These are phyloP conservation scores for Ganoderma leucocontextum DNA, from an alignment of 1,284 basidiomycete species.

Conservation along the genomic window DNA sequence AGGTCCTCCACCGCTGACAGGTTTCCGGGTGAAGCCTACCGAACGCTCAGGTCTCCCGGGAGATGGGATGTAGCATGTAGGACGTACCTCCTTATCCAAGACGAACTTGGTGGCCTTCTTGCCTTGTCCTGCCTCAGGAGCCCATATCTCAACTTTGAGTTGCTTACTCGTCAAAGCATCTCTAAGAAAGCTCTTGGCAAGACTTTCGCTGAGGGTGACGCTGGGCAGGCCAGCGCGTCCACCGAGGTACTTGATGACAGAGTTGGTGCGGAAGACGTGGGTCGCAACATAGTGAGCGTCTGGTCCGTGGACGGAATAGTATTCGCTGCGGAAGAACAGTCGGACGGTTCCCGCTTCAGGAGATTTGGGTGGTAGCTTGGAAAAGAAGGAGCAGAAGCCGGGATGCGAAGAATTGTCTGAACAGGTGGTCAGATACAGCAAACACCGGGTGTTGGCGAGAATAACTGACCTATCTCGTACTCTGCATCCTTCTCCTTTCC, in stretches of 20 bases:
- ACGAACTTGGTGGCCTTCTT: conserved; percentile 80
- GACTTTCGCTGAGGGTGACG: conserved; percentile 80
- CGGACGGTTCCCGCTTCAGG: conserved; percentile 79
- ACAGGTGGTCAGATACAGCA: not conserved
- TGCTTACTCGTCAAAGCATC: conserved; percentile 93
- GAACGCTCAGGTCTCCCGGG: not conserved
- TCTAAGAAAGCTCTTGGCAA: conserved; percentile 89
- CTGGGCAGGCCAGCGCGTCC: conserved; percentile 73
- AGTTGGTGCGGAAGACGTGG: conserved; percentile 86
- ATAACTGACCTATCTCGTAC: conserved; percentile 41
- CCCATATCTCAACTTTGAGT: conserved; percentile 94
- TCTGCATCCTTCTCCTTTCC: conserved; percentile 72
- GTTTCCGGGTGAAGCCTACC: conserved; percentile 93
- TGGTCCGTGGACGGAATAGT: conserved; percentile 88
- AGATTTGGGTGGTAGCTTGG: conserved; percentile 69
- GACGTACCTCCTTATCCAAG: conserved; percentile 80
- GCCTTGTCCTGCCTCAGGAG: conserved; percentile 74
- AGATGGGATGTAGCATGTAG: conserved; percentile 3
- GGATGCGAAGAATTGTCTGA: conserved; percentile 60
- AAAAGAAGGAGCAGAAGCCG: conserved; percentile 81
- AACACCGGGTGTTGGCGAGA: not conserved
- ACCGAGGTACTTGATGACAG: conserved; percentile 87
- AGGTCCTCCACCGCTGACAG: conserved; percentile 94
- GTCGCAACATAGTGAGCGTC: conserved; percentile 92
- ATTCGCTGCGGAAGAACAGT: conserved; percentile 88